Evolutionary conservation across 1,284 basidiomycete species (phyloP).

Genomic region (Porphyrellus sp.): DNA sequence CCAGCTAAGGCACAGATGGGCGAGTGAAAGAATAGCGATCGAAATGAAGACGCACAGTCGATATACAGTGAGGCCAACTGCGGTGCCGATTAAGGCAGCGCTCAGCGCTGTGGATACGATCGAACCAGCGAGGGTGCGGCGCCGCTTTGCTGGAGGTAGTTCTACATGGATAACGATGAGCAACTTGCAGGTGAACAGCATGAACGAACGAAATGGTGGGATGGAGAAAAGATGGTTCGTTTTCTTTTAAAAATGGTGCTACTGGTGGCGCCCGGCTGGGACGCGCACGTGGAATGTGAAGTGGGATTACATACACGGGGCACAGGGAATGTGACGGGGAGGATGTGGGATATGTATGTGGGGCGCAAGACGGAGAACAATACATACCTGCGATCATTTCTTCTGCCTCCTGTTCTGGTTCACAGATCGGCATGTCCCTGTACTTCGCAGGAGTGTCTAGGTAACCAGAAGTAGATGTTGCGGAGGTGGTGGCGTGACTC

Average conservation of each 20-base stretch:
- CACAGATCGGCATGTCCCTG: conserved; percentile 44
- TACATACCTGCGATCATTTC: conserved; percentile 50
- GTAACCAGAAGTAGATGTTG: conserved; percentile 56
- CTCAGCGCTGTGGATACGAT: conserved; percentile 76
- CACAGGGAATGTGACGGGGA: conserved; percentile 8
- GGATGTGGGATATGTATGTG: neutral
- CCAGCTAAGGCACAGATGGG: conserved; percentile 42
- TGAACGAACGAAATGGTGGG: conserved; percentile 29
- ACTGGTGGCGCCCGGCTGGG: conserved; percentile 9
- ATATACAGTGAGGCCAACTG: conserved; percentile 79
- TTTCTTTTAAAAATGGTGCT: conserved; percentile 10
- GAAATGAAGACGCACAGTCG: conserved; percentile 56
- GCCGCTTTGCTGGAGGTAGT: conserved; percentile 54
- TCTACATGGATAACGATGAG: conserved; percentile 46
- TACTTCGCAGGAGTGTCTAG: conserved; percentile 65
- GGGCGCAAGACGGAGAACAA: conserved; percentile 7
- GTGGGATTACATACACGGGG: conserved; percentile 25
- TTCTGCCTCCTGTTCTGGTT: conserved; percentile 38
- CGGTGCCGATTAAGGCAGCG: conserved; percentile 77
- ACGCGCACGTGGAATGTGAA: conserved; percentile 25
- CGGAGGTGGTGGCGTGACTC: conserved; percentile 48
- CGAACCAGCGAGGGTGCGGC: conserved; percentile 69
- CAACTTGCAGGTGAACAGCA: conserved; percentile 33
- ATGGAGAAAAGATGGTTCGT: conserved; percentile 15
- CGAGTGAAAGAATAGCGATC: neutral